Evolutionary conservation across 257 asterid species (phyloP), one percentile per base, ranked within the genome.

Genomic region (Vinca minor): DNA sequence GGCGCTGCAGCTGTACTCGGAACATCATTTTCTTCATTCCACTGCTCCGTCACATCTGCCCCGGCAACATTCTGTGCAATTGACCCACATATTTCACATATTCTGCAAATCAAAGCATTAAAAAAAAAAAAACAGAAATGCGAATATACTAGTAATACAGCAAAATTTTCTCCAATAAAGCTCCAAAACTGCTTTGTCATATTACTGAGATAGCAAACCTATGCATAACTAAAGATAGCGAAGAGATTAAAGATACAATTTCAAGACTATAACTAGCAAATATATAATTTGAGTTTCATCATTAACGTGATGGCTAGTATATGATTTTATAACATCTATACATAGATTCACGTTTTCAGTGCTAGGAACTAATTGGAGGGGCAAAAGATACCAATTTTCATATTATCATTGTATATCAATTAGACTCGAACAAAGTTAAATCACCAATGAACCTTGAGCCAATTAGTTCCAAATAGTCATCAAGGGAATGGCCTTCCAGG

Each of bases 61-160:
- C 77, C 84, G n/a, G 54, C 74, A 14, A 88, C 88, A n/a, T 88
- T 86, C 49, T 70, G 64, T n/a, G 96, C 96, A 68, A 83, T 76
- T 21, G 93, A 84, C 55, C 92, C 90, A 23, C 95, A 88, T 61
- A 88, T 88, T 78, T 88, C 96, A 60, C 96, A 88, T 42, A 76
- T 81, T 65, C 96, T 88, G 84, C 66, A 77, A n/a, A n/a, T n/a
- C n/a, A n/a, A n/a, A n/a, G n/a, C n/a, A n/a, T n/a, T n/a, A n/a
- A n/a, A n/a, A n/a, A n/a, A n/a, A n/a, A n/a, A n/a, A n/a, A n/a
- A n/a, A n/a, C n/a, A n/a, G n/a, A n/a, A n/a, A n/a, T n/a, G n/a
- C n/a, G n/a, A n/a, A n/a, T n/a, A n/a, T n/a, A n/a, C n/a, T n/a
- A n/a, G n/a, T n/a, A n/a, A n/a, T n/a, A n/a, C n/a, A n/a, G n/a